Evolutionary conservation across 2,329 filamentous ascomycete species (phyloP), one percentile per base, ranked within the genome.

Genomic region (Gyromitra esculenta): DNA sequence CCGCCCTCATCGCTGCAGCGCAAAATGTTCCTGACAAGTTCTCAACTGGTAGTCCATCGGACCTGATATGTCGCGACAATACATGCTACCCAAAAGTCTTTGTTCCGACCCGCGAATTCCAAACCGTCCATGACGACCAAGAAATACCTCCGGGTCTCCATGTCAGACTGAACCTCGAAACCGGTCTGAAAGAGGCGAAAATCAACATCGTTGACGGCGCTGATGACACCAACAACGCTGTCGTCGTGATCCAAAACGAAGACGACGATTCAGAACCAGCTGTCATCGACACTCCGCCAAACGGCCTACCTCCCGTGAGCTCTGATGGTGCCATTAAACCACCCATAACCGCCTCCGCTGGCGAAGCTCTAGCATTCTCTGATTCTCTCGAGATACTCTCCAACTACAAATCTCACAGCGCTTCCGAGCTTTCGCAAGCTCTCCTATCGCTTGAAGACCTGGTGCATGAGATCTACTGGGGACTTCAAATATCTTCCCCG

Each of bases 391-490:
- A 70, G 41, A 63, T 75, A 31, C 69, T 77, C 48, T 54, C 66
- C 54, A 65, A 68, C 39, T 11, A 73, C 65, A 41, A 52, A 25
- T 66, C 69, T 18, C 59, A 72, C 39, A 62, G 41, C 43, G 39
- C 50, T 39, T 37, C 69, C 7, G 63, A 78, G 50, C 54, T 77
- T 43, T 70, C 57, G 13, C 60, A 73, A 5, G 81, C 83, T 0
- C 85, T 92, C 6, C 86, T 87, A 43, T 85, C 85, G 43, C 85
- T 92, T n/a, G 85, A 87, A 77, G 89, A 91, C 5, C 83, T 91
- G 37, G 87, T 89, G 0, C 89, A 91, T 82, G 90, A 91, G 82
- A 88, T 91, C 78, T 91, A 91, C 84, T 92, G 91, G 82, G 90
- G 90, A 8, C 84, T 89, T 18, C 88, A 90, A 81, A 86, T 91